Base-by-base conservation (phyloP, 78 protist genomes). In the Chrysochromulina tobinii region DNA sequence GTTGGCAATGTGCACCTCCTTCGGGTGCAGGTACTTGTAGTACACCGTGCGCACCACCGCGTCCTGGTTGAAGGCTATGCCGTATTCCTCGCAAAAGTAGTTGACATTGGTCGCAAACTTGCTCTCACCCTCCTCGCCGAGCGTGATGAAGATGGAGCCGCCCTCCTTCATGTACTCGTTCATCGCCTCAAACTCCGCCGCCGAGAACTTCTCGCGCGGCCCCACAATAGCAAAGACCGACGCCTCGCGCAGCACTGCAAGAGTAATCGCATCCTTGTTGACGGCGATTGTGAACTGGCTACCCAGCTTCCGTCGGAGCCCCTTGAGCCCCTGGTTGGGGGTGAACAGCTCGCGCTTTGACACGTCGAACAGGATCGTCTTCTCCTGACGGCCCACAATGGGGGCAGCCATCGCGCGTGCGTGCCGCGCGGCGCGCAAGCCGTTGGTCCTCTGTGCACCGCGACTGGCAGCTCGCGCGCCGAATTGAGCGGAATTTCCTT, bases 1-100 rank as follows among this genome's bases (percentile, higher is more conserved):
- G 79, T 67, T 21, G 9, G 77, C 1, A 83, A 93, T 88, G 54
- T n/a, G 23, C 61, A 77, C 85, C 85, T 77, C 94, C 92, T 96
- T 96, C 18, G 98, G 98, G 79, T 96, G 96, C 20, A 25, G 48
- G 89, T 95, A 95, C 67, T 92, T 89, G 89, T 89, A 50, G 73
- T 90, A 95, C 17, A 92, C 89, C 0, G 96, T 68, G 59, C 97
- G 89, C 58, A 96, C 79, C 25, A 96, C 97, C 1, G 81, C 23
- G 83, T 97, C 98, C 27, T 20, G 0, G 93, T 97, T 97, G 53
- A 92, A 93, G 25, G 25, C 48, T 73, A 96, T 94, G 21, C 96
- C 96, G 38, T 53, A 94, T 25, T 95, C 84, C 54, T 94, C 95
- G 54, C 90, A 53, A n/a, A 95, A 66, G 64, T 81, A 88, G 51